phyloP scores from a whole-genome alignment of 495 filamentous ascomycete species.

The Penicillium taxi region DNA sequence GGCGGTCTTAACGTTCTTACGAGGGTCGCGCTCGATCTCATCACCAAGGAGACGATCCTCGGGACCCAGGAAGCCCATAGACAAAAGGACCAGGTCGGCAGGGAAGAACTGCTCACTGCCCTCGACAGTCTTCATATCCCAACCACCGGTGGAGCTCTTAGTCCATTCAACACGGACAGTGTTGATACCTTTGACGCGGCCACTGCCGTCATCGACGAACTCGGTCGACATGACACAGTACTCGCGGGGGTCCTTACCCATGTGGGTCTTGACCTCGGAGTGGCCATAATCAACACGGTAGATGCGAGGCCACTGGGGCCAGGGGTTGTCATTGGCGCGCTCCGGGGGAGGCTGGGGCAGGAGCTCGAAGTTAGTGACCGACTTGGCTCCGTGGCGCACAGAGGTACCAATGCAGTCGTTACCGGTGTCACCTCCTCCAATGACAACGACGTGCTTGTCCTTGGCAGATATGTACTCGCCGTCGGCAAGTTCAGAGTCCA shows the following conservation, averaged over 20 bases:
- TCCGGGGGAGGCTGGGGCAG: slow-evolving; percentile 90
- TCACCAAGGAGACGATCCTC: slow-evolving; percentile 84
- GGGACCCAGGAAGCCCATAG: slow-evolving; percentile 97
- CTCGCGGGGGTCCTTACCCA: slow-evolving; percentile 95
- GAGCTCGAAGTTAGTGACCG: slow-evolving; percentile 95
- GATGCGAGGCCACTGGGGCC: slow-evolving; percentile 98
- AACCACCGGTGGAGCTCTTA: slow-evolving; percentile 78
- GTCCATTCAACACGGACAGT: slow-evolving; percentile 97
- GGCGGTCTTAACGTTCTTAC: slow-evolving; percentile 97
- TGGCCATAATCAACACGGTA: slow-evolving; percentile 98
- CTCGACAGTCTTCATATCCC: slow-evolving; percentile 99
- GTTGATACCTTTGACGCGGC: slow-evolving; percentile 93
- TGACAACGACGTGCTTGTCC: slow-evolving; percentile 94
- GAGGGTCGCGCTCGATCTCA: slow-evolving; percentile 80
- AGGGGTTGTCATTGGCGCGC: slow-evolving; percentile 94
- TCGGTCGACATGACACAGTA: slow-evolving; percentile 99
- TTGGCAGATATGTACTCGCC: slow-evolving; percentile 92
- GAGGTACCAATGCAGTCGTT: slow-evolving; percentile 99
- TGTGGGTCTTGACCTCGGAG: slow-evolving; percentile 92
- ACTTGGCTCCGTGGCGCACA: slow-evolving; percentile 94
- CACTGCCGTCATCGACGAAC: slow-evolving; percentile 86
- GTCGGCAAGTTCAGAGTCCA: slow-evolving; percentile 84
- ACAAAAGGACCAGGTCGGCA: slow-evolving; percentile 90
- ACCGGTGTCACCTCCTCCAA: slow-evolving; percentile 96
- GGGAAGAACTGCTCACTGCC: slow-evolving; percentile 96